Base-by-base conservation (phyloP, 805 yeast species). In the Teunomyces stri region DNA sequence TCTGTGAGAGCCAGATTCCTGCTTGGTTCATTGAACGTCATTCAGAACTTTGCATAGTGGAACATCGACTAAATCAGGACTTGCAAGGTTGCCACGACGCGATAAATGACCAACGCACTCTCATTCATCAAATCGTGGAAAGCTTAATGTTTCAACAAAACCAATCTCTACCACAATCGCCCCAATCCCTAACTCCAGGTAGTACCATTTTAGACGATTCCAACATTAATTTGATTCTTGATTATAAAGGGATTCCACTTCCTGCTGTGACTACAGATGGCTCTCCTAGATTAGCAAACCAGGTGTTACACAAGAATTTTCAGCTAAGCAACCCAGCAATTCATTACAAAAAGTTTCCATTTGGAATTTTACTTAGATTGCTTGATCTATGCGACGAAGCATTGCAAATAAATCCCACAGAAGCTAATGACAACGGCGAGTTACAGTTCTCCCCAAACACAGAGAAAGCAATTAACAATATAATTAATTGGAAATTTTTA, bases 1-100 rank as follows among this genome's bases (percentile, higher is more conserved):
- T 94, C 22, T 94, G 99, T 66, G 99, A 94, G 60, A 82, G 83
- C 27, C 79, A 79, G 42, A 83, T 90, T n/a, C 97, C 96, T 3
- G 87, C 90, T 3, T 94, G 99, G 99, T 94, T 96, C 86, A 73
- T 94, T 34, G 99, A 92, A 57, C 78, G 84, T 43, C 99, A 94
- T 66, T 85, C 92, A 1, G 94, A 90, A 59, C 69, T 87, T 41
- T 94, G 99, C 58, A 73, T 87, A 25, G 79, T 88, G 30, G 97
- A 91, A 62, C 96, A 90, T 66, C 79, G 83, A 57, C 80, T 87
- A 9, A 90, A 84, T 58, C 90, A 89, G 54, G 83, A 84, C 29
- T 81, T 92, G 7, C 88, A 86, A 58, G 55, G 75, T 30, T 71
- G 83, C 40, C 96, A 92, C 54, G 98, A 94, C 55, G 73, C 76